Conservation (phyloP, 345 rosid genomes). For the Psidium guajava region DNA sequence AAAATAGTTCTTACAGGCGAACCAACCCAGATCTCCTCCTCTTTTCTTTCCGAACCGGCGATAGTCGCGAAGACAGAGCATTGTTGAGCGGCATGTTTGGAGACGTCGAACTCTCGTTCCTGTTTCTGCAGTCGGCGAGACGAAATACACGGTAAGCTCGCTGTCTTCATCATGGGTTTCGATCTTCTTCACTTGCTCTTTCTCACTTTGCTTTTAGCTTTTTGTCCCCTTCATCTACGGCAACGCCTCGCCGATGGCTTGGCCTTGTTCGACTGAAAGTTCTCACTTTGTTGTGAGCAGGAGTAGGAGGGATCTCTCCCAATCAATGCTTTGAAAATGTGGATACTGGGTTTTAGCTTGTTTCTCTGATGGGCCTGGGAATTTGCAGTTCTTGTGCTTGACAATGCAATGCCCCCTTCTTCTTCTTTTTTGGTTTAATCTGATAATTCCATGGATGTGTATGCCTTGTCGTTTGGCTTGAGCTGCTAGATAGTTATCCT, state of each 20-base stretch:
- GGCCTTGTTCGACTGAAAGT: not conserved
- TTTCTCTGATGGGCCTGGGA: not conserved
- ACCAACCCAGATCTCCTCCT: rapidly evolving
- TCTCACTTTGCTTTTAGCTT: not conserved
- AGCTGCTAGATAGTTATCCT: not conserved
- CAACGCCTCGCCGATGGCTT: not conserved
- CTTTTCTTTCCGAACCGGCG: not conserved
- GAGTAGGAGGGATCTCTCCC: not conserved
- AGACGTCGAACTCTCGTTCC: not conserved
- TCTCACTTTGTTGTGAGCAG: not conserved
- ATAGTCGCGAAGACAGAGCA: not conserved
- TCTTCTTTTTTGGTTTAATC: not conserved
- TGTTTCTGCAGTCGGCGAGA: not conserved
- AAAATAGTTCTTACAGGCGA: not conserved
- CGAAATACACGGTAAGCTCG: not conserved
- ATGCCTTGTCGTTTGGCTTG: not conserved
- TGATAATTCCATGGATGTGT: not conserved
- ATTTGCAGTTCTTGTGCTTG: not conserved
- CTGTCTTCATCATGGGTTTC: not conserved
- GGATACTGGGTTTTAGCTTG: not conserved
- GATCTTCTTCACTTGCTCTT: not conserved
- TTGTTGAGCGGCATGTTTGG: not conserved
- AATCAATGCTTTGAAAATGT: not conserved
- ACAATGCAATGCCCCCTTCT: not conserved
- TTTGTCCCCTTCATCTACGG: not conserved